Evolutionary conservation across 345 rosid species (phyloP), one percentile per base, ranked within the genome.

Genomic region (Boechera retrofracta): DNA sequence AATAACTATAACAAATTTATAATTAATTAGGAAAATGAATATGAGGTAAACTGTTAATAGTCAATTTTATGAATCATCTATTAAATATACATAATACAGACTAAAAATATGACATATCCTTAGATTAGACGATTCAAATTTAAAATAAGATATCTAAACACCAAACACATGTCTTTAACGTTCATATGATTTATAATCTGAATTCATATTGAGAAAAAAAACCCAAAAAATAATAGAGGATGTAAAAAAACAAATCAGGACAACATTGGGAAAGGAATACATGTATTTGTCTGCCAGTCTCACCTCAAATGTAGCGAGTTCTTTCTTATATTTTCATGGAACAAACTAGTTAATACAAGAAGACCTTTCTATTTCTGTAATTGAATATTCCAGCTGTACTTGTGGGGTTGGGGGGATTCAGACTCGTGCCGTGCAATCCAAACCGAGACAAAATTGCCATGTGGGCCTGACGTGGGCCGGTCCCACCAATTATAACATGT

Each of bases 381-480:
- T 68, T 15, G 16, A 45, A 28, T 5, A 18, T 13, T 28, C 59
- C 75, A 77, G 80, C 76, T 63, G 57, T 77, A 54, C 5, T 16
- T 21, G 24, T 21, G 24, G 24, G 24, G 24, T 16, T 4, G 41
- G 36, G 70, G 75, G 38, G 48, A 66, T 21, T 21, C 24, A 1
- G 51, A 71, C 36, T 67, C 65, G 74, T 80, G 75, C 59, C 79
- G 71, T 77, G 79, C 68, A 69, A 47, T 56, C 63, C 36, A 74
- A 75, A 67, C 57, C 24, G 35, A 64, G 62, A 56, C 55, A 47
- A 56, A 52, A 26, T 45, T 61, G 49, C 74, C 81, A 81, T 53
- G 82, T 68, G 72, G 69, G 16, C 18, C 60, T 75, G 80, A 78
- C 74, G 81, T 70, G 81, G 73, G 28, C 45, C 2, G 79, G 74